These are phyloP conservation scores for Blastomyces parvus DNA, from an alignment of 2,329 filamentous ascomycete genomes.

Conservation along the genomic window DNA sequence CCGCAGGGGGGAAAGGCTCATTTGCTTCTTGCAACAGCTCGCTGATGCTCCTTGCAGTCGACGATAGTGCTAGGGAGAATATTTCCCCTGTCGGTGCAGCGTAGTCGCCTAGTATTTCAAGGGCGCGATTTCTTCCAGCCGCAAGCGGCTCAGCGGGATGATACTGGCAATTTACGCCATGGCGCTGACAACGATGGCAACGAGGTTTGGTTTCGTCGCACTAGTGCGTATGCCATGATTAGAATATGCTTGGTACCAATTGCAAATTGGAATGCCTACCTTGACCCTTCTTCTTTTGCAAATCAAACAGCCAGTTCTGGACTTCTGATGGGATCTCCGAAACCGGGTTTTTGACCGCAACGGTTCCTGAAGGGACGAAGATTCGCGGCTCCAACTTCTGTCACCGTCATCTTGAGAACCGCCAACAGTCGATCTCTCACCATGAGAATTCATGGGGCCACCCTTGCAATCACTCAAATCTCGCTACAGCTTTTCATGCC, in stretches of 20 bases:
- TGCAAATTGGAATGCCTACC: conserved; percentile 14
- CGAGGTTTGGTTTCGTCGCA: conserved; percentile 25
- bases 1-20: background rate
- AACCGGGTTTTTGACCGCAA: background rate
- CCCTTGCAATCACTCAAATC: background rate
- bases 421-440: background rate
- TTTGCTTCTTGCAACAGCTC: conserved; percentile 3
- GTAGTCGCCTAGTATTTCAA: conserved; percentile 8
- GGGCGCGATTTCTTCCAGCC: conserved; percentile 10
- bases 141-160: background rate
- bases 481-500: background rate
- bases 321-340: conserved; percentile 21
- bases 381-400: background rate
- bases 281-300: conserved; percentile 26
- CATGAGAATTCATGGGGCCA: background rate
- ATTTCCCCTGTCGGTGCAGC: background rate
- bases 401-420: background rate
- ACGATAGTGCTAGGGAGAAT: conserved; percentile 10
- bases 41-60: conserved; percentile 6
- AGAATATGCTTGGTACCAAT: background rate
- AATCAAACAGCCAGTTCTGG: conserved; percentile 21
- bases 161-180: conserved; percentile 21
- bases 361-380: background rate
- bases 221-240: conserved; percentile 12
- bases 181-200: conserved; percentile 21